Conservation (phyloP, 495 filamentous ascomycete species). For the Parachaetomium inaequale region DNA sequence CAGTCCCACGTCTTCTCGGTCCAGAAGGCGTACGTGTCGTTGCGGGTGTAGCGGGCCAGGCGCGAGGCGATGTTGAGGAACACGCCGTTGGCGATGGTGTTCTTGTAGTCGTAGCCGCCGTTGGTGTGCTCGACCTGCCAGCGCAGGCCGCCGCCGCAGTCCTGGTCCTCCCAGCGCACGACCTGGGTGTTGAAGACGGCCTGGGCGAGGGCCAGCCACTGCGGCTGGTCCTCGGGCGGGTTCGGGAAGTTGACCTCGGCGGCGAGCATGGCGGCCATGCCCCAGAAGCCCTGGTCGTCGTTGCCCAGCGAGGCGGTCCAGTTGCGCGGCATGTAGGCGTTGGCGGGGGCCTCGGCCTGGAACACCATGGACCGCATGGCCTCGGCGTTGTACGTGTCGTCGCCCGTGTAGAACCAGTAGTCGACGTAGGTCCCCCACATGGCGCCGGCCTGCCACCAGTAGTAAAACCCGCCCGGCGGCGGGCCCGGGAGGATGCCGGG, state of each 20-base stretch:
- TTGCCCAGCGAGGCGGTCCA: slow-evolving; percentile 61
- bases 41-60: slow-evolving; percentile 66
- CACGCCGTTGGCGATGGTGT: slow-evolving; percentile 63
- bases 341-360: slow-evolving; percentile 52
- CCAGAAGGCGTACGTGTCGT: slow-evolving; percentile 67
- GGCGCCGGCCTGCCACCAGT: slow-evolving; percentile 77
- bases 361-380: slow-evolving; percentile 52
- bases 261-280: slow-evolving; percentile 63
- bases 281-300: slow-evolving; percentile 69
- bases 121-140: slow-evolving; percentile 82
- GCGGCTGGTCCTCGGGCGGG: slow-evolving; percentile 54
- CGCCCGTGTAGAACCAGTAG: slow-evolving; percentile 66
- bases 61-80: slow-evolving; percentile 70
- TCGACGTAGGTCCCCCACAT: slow-evolving; percentile 66
- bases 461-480: slow-evolving; percentile 34
- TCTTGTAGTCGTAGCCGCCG: slow-evolving; percentile 74
- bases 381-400: slow-evolving; percentile 57
- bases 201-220: slow-evolving; percentile 79
- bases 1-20: slow-evolving; percentile 68
- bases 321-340: slow-evolving; percentile 61
- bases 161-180: slow-evolving; percentile 56
- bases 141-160: slow-evolving; percentile 71
- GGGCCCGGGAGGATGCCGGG: slow-evolving; percentile 44
- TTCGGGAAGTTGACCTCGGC: slow-evolving; percentile 62
- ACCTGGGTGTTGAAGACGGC: slow-evolving; percentile 75